Evolutionary conservation across 352 stramenopile species (phyloP).

Genomic region (Globisporangium alternatum): DNA sequence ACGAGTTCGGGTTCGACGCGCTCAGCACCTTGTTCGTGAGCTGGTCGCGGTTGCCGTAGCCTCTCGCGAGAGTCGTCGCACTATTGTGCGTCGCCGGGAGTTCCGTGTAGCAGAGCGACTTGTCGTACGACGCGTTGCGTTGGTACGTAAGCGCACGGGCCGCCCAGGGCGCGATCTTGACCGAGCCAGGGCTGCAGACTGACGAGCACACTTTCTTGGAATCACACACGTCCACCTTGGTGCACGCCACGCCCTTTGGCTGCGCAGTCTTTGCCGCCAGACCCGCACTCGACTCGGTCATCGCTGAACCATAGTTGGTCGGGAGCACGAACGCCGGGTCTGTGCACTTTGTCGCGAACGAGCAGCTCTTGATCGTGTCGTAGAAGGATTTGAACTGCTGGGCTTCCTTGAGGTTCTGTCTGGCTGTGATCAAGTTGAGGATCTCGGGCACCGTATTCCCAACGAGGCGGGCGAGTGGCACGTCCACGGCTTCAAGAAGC

Average conservation of each 20-base stretch:
- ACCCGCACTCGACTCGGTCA: constrained; percentile 18
- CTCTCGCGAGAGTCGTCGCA: constrained; percentile 59
- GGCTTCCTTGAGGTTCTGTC: constrained; percentile 23
- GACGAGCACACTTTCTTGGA: constrained; percentile 57
- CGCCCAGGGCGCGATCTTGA: constrained; percentile 54
- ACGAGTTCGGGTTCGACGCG: constrained; percentile 46
- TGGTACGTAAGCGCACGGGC: constrained; percentile 58
- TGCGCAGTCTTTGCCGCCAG: constrained; percentile 30
- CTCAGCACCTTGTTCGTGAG: constrained; percentile 59
- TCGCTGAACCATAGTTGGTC: constrained; percentile 15
- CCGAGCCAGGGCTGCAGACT: constrained; percentile 59
- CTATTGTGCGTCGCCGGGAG: constrained; percentile 76
- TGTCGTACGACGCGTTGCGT: constrained; percentile 65
- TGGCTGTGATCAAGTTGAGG: constrained; percentile 47
- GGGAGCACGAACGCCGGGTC: constrained; percentile 37
- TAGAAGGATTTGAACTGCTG: constrained; percentile 42
- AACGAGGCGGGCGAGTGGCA: constrained; percentile 36
- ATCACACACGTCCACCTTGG: constrained; percentile 51
- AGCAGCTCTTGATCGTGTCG: constrained; percentile 34
- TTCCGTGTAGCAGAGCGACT: constrained; percentile 69
- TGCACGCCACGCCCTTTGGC: constrained; percentile 48
- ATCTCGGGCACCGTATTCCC: constrained; percentile 48
- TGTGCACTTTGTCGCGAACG: constrained; percentile 39
- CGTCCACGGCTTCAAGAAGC: constrained; percentile 49
- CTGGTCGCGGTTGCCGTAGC: constrained; percentile 77